Evolutionary conservation across 345 rosid genomes (phyloP).

Genomic region (Alliaria petiolata): DNA sequence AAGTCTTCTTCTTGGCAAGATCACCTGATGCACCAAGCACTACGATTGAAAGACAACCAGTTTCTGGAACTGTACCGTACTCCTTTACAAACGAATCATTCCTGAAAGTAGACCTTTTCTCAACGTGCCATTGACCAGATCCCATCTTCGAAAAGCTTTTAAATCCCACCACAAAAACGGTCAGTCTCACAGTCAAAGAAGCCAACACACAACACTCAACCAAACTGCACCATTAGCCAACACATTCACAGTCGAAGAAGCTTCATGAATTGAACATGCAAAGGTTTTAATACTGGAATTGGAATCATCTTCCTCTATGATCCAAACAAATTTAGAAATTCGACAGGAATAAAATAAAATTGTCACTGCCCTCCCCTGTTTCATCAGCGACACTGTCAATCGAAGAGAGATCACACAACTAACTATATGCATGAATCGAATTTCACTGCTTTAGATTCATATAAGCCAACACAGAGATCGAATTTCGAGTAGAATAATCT

Average conservation of each 20-base stretch:
- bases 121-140: slow-evolving; percentile 57
- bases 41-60: slow-evolving; percentile 81
- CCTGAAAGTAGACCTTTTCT: slow-evolving; percentile 55
- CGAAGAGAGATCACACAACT: not conserved
- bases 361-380: not conserved
- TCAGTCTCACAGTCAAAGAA: not conserved
- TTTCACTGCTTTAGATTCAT: not conserved
- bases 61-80: slow-evolving; percentile 45
- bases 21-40: slow-evolving; percentile 99
- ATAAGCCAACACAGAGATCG: not conserved
- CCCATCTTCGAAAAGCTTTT: slow-evolving; percentile 40
- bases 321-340: not conserved
- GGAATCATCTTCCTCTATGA: not conserved
- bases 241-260: no score
- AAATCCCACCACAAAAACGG: not conserved
- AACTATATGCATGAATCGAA: not conserved
- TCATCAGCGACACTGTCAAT: not conserved
- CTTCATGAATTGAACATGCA: no score
- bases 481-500: not conserved
- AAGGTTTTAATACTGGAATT: not conserved
- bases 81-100: slow-evolving; percentile 47
- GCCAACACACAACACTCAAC: not conserved
- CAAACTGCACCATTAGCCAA: no score
- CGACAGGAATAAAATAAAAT: not conserved
- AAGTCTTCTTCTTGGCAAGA: slow-evolving; percentile 99